Conservation (phyloP, 257 asterid species). For the Ophiorrhiza pumila region DNA sequence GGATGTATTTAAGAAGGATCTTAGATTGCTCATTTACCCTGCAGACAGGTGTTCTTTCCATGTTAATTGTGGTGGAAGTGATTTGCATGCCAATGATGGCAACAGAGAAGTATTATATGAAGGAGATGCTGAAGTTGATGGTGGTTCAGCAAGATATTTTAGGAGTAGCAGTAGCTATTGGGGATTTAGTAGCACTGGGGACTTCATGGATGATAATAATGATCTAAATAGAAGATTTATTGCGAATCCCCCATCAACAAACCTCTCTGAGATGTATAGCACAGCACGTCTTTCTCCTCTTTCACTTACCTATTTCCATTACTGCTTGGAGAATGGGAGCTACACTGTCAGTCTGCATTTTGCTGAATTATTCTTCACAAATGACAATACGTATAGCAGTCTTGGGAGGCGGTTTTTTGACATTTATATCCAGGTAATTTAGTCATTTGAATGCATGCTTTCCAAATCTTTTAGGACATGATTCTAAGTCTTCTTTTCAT, state of each 20-base stretch:
- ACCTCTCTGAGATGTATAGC: constrained; percentile 57
- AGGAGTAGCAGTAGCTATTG: constrained; percentile 36
- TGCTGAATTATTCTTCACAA: constrained; percentile 65
- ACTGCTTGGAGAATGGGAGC: constrained; percentile 80
- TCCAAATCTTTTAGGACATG: background rate
- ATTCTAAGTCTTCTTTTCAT: background rate
- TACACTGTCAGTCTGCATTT: constrained; percentile 72
- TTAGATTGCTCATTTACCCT: constrained; percentile 14
- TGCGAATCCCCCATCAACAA: constrained; percentile 25
- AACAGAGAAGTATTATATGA: constrained; percentile 43
- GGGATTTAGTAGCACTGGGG: constrained; percentile 89
- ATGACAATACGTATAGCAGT: constrained; percentile 55
- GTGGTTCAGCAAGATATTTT: constrained; percentile 53
- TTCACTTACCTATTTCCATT: constrained; percentile 68
- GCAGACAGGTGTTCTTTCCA: constrained; percentile 77
- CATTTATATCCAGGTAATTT: constrained; percentile 71
- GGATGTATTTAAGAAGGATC: background rate
- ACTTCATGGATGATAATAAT: constrained; percentile 67
- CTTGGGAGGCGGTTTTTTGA: constrained; percentile 80
- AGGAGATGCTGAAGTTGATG: constrained; percentile 63
- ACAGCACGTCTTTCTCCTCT: constrained; percentile 79
- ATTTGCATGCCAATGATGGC: constrained; percentile 41
- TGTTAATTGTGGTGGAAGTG: constrained; percentile 78
- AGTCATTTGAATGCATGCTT: background rate
- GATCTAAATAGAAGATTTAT: constrained; percentile 50